Conservation (phyloP, 805 yeast species). For the Jamesozyma jinghongensis region DNA sequence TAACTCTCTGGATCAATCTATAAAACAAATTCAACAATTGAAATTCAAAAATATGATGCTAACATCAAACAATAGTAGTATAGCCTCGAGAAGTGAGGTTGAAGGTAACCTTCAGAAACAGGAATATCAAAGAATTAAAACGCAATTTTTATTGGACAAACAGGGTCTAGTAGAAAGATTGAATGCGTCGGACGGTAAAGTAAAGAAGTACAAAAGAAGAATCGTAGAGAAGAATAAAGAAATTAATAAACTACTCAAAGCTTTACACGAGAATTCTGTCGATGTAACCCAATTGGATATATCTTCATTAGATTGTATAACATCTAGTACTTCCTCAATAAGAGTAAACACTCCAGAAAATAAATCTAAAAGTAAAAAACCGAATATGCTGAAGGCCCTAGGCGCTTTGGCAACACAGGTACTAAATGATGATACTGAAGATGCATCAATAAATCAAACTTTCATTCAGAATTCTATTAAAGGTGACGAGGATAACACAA, state of each 20-base stretch:
- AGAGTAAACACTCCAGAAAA: conserved; percentile 5
- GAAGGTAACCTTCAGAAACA: conserved; percentile 28
- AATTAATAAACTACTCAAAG: conserved; percentile 33
- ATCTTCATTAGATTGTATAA: conserved; percentile 5
- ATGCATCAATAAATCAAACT: conserved; percentile 9
- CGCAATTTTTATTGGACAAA: conserved; percentile 27
- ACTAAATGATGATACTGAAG: conserved; percentile 29
- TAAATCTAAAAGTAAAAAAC: conserved; percentile 2
- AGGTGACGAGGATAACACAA: conserved; percentile 9
- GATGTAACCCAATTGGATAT: conserved; percentile 7
- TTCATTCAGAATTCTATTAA: conserved; percentile 5
- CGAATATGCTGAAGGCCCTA: conserved; percentile 38
- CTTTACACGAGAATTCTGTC: conserved; percentile 21
- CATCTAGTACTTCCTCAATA: conserved; percentile 7
- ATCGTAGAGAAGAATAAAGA: conserved; percentile 38
- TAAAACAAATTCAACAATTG: conserved; percentile 28
- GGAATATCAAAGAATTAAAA: conserved; percentile 28
- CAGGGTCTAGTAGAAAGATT: conserved; percentile 33
- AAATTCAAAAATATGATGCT: conserved; percentile 34
- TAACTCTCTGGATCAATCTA: conserved; percentile 17
- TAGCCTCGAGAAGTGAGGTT: conserved; percentile 21
- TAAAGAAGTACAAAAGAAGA: conserved; percentile 38
- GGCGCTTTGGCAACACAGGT: conserved; percentile 50
- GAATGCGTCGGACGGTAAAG: conserved; percentile 34
- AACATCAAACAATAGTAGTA: conserved; percentile 21